Percentiles rank a stretch among this genome's conserved stretches.
Conservation (phyloP, 2,329 filamentous ascomycete species). For the Didymellaceae sp. region DNA sequence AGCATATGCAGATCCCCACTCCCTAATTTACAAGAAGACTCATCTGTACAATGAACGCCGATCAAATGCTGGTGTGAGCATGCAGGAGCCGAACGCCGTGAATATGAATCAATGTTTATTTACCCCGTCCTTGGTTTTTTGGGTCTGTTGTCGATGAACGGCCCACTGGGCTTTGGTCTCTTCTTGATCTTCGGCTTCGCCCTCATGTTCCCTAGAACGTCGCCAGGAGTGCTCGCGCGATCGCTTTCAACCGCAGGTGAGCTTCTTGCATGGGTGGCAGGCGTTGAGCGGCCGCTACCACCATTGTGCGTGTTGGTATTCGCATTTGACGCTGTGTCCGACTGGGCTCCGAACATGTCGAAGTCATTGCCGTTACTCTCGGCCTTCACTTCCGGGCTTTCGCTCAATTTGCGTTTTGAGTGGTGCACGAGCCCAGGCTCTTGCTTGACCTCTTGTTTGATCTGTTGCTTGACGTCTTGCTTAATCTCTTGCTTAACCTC, state of each 20-base stretch:
- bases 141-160: conserved; percentile 29
- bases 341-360: conserved; percentile 39
- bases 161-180: conserved; percentile 28
- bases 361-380: conserved; percentile 35
- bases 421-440: conserved; percentile 75
- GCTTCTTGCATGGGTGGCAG: conserved; percentile 28
- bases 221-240: conserved; percentile 5
- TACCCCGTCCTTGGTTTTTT: conserved; percentile 40
- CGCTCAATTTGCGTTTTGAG: conserved; percentile 73
- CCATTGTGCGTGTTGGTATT: conserved; percentile 26
- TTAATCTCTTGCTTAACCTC: too few relatives aligned
- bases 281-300: conserved; percentile 39
- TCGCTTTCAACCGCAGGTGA: conserved; percentile 21
- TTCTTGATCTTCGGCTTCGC: conserved; percentile 42
- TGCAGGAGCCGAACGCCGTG: neutral
- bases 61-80: conserved; percentile 9
- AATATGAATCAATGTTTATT: neutral
- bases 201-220: conserved; percentile 10
- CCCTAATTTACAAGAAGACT: conserved; percentile 7
- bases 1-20: conserved; percentile 12
- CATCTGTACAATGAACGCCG: conserved; percentile 7
- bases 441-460: conserved; percentile 30
- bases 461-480: conserved; percentile 27
- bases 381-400: conserved; percentile 72
- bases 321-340: conserved; percentile 28